Percentiles rank a stretch among this genome's conserved stretches.
These are phyloP conservation scores for Xylaria flabelliformis DNA, from an alignment of 495 filamentous ascomycete genomes.

Conservation along the genomic window DNA sequence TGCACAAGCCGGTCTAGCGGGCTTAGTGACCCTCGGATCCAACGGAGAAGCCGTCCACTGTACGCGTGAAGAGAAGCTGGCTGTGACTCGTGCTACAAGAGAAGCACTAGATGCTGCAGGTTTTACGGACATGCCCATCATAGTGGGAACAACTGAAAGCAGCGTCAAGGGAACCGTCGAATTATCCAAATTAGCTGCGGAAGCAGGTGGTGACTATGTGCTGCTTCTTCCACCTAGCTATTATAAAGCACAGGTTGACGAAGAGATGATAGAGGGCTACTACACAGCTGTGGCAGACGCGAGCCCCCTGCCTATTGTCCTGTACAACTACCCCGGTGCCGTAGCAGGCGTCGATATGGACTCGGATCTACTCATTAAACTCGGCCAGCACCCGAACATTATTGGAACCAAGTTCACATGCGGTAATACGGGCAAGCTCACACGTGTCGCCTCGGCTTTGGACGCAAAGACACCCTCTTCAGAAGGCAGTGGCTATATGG, in stretches of 20 bases:
- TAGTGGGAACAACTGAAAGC: slow-evolving; percentile 80
- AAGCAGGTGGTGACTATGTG: slow-evolving; percentile 77
- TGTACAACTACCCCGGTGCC: slow-evolving; percentile 92
- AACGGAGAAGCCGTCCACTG: slow-evolving; percentile 90
- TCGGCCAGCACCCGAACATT: slow-evolving; percentile 83
- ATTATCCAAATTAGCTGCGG: slow-evolving; percentile 70
- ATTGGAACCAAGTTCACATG: slow-evolving; percentile 91
- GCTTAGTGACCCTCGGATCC: slow-evolving; percentile 87
- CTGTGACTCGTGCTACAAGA: slow-evolving; percentile 80
- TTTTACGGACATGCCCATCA: slow-evolving; percentile 76
- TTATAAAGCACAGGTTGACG: slow-evolving; percentile 79
- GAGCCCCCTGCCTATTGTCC: slow-evolving; percentile 77
- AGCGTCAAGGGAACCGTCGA: slow-evolving; percentile 79
- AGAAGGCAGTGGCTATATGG: slow-evolving; percentile 76
- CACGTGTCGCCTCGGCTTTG: slow-evolving; percentile 78
- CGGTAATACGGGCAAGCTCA: slow-evolving; percentile 87
- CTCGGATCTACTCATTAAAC: slow-evolving; percentile 81
- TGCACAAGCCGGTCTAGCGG: slow-evolving; percentile 80
- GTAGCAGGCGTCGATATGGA: slow-evolving; percentile 94
- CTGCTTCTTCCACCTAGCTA: slow-evolving; percentile 83
- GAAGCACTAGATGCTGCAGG: slow-evolving; percentile 82
- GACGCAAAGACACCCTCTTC: slow-evolving; percentile 72
- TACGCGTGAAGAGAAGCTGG: slow-evolving; percentile 72
- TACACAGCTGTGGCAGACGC: slow-evolving; percentile 77
- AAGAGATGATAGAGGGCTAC: slow-evolving; percentile 77